A percentile compares a stretch with the other conserved stretches of the same genome.
These are phyloP conservation scores for Cercospora janseana DNA, from an alignment of 2,329 filamentous ascomycete species.

Conservation along the genomic window DNA sequence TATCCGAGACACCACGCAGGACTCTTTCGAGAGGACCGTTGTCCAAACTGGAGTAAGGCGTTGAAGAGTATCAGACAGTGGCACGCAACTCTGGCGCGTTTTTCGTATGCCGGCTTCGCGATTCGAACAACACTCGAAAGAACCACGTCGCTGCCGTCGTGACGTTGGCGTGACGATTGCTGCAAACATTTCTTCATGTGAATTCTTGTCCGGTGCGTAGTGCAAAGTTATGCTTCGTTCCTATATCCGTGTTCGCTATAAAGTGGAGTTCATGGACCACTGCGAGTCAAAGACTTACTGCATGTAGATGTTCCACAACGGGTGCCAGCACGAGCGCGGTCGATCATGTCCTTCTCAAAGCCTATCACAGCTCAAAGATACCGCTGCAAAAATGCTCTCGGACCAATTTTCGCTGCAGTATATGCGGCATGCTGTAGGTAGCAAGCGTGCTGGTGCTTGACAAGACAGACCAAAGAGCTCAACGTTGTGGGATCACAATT, in stretches of 20 bases:
- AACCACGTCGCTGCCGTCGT: background rate
- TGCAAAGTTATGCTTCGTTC: background rate
- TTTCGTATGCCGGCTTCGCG: background rate
- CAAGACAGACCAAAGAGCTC: background rate
- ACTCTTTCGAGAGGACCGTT: no score
- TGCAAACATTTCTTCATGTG: background rate
- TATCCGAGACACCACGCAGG: background rate
- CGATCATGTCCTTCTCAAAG: background rate
- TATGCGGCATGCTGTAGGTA: background rate
- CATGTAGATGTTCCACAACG: slow-evolving; percentile 1
- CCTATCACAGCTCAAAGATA: background rate
- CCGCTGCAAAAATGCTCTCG: background rate
- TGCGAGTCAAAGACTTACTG: background rate
- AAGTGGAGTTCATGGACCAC: background rate
- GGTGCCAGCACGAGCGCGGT: background rate
- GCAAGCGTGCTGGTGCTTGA: background rate
- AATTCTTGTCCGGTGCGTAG: background rate
- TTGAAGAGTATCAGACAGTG: background rate
- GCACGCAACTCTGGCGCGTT: background rate
- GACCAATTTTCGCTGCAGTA: background rate
- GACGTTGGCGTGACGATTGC: background rate
- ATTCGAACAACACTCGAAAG: background rate
- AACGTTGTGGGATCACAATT: background rate
- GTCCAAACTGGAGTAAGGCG: no score
- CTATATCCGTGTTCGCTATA: background rate